A percentile compares a stretch with the other conserved stretches of the same genome.
Conservation (phyloP, 805 yeast genomes). For the Teunomyces pallodes region DNA sequence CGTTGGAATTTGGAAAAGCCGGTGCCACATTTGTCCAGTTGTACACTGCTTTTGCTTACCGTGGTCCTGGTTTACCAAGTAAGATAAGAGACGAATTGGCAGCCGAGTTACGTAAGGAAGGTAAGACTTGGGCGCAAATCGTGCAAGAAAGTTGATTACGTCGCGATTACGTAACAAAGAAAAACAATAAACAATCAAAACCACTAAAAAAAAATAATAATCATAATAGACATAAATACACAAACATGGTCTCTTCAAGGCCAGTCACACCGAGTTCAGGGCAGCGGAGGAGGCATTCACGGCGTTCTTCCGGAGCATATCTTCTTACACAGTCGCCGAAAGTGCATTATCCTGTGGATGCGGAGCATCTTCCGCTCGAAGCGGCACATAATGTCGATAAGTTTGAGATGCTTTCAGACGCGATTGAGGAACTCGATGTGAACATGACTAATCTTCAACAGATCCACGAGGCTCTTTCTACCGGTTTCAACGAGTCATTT, state of each 20-base stretch:
- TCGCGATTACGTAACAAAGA: not conserved
- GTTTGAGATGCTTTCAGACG: constrained; percentile 46
- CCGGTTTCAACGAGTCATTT: constrained; percentile 71
- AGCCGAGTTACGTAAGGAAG: constrained; percentile 59
- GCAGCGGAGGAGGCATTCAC: constrained; percentile 20
- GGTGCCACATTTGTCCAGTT: constrained; percentile 90
- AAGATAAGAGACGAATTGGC: constrained; percentile 42
- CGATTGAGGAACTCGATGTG: constrained; percentile 52
- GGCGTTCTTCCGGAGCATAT: not conserved
- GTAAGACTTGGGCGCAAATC: constrained; percentile 81
- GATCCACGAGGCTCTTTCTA: constrained; percentile 59
- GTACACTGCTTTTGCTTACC: constrained; percentile 88
- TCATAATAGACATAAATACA: not conserved
- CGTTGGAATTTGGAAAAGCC: constrained; percentile 85
- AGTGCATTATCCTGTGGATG: constrained; percentile 43
- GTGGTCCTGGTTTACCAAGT: constrained; percentile 79
- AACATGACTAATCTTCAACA: constrained; percentile 56
- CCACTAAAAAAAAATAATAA: not conserved
- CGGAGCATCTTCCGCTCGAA: constrained; percentile 42
- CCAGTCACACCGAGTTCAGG: constrained; percentile 21
- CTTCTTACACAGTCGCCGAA: constrained; percentile 39
- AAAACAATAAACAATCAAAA: not conserved
- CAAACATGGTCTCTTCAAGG: constrained; percentile 16
- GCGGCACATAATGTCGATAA: constrained; percentile 36
- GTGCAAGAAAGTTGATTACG: constrained; percentile 55